A percentile compares a stretch with the other conserved stretches of the same genome.
phyloP scores from a whole-genome alignment of 257 asterid genomes.

The Solanum piurae region DNA sequence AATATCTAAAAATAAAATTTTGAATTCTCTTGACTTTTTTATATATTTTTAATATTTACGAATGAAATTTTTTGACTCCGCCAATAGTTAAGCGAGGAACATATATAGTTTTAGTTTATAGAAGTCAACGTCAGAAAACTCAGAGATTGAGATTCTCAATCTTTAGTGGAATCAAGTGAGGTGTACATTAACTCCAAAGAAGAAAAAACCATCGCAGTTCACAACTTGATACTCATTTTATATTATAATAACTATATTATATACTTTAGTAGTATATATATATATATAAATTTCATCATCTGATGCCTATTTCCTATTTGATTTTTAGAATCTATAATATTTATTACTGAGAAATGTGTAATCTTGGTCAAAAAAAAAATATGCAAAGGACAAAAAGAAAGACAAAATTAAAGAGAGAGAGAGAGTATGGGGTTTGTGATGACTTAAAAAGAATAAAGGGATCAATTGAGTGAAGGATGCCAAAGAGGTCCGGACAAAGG shows the following conservation, averaged over 20 bases:
- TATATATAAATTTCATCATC: background rate
- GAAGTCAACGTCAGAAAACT: constrained; percentile 14
- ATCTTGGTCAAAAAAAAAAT: background rate
- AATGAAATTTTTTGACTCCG: background rate
- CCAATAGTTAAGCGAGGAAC: accelerated
- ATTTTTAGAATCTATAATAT: background rate
- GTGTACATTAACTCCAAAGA: constrained; percentile 25
- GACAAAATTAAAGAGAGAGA: background rate
- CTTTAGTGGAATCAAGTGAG: constrained; percentile 14
- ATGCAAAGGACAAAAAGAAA: background rate
- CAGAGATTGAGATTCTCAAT: constrained; percentile 15
- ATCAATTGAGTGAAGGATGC: constrained; percentile 1
- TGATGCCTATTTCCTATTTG: background rate
- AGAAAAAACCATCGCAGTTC: constrained; percentile 15
- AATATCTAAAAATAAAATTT: too few species aligned
- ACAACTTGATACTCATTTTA: constrained; percentile 10
- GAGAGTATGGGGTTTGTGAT: background rate
- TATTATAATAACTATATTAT: background rate
- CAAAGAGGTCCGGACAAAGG: constrained; percentile 2
- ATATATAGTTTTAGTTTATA: background rate
- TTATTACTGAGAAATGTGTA: background rate
- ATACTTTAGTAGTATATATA: background rate
- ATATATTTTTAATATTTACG: background rate
- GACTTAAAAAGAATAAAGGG: background rate
- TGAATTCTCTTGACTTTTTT: background rate